Evolutionary conservation across 2,329 filamentous ascomycete species (phyloP).

Genomic region (Fusarium sp.): DNA sequence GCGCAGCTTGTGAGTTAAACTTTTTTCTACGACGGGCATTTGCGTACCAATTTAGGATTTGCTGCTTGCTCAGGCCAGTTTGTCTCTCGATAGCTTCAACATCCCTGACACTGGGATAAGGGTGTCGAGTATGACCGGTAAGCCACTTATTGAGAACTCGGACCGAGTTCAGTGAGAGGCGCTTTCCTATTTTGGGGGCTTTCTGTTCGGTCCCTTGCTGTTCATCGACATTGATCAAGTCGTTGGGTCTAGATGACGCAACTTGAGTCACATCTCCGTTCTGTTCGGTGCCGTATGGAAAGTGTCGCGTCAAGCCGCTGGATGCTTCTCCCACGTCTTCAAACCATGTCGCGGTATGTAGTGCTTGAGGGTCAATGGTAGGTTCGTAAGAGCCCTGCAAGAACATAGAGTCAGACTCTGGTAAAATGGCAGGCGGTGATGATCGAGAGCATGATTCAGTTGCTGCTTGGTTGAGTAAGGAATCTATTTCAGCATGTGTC

Average conservation of each 20-base stretch:
- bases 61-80: slow-evolving; percentile 82
- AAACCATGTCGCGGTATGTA: neutral
- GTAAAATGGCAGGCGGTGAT: too few species aligned
- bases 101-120: slow-evolving; percentile 87
- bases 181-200: slow-evolving; percentile 26
- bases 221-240: neutral
- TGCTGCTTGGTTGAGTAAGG: neutral
- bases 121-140: slow-evolving; percentile 79
- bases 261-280: neutral
- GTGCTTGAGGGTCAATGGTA: neutral
- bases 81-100: slow-evolving; percentile 80
- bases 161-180: slow-evolving; percentile 37
- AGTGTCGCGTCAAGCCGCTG: neutral
- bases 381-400: neutral
- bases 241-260: neutral
- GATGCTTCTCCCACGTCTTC: neutral
- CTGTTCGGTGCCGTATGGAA: neutral
- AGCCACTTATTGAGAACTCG: slow-evolving; percentile 70
- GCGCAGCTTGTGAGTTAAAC: slow-evolving; percentile 22
- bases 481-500: neutral
- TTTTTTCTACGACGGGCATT: slow-evolving; percentile 87
- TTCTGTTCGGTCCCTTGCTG: neutral
- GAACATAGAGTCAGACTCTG: too few species aligned
- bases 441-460: too few species aligned
- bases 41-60: slow-evolving; percentile 90